These are phyloP conservation scores for Diplosphaera chodatii DNA, from an alignment of 139 green algal species.

Conservation along the genomic window DNA sequence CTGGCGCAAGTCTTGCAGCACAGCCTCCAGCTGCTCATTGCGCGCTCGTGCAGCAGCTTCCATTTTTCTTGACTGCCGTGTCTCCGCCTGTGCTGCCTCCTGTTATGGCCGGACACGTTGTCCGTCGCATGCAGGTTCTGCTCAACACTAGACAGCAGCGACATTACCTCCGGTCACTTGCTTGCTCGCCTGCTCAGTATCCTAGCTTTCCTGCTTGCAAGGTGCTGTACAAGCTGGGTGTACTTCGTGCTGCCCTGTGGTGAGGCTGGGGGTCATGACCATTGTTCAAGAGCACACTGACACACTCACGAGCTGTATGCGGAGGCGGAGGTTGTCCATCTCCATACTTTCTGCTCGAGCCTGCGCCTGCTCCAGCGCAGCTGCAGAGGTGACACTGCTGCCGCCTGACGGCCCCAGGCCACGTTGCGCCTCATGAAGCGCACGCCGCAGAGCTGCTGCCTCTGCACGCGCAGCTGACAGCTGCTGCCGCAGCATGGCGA, in stretches of 20 bases:
- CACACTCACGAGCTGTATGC: conserved; percentile 57
- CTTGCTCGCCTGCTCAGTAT: no score
- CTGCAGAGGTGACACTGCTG: conserved; percentile 15
- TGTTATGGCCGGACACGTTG: no score
- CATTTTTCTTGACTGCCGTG: conserved; percentile 14
- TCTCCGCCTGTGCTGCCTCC: conserved; percentile 13
- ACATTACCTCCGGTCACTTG: no score
- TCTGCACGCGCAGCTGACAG: conserved; percentile 54
- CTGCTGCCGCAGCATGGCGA: conserved; percentile 69
- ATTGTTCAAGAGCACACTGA: no score
- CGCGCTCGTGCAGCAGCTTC: conserved; percentile 27
- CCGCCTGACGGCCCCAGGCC: background rate
- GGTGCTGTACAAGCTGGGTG: no score
- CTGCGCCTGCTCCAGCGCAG: conserved; percentile 46
- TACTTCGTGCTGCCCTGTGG: no score
- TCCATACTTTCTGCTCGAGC: conserved; percentile 42
- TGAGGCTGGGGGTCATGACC: no score
- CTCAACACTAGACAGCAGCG: no score
- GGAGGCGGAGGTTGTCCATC: conserved; percentile 45
- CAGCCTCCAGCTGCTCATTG: conserved; percentile 18
- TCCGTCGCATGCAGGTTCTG: no score
- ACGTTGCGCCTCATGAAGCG: background rate
- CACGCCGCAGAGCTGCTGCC: conserved; percentile 30
- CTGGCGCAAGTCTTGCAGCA: background rate
- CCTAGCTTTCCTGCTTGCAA: no score